Evolutionary conservation across 331 rosid species (phyloP).

Genomic region (Stylosanthes scabra): DNA sequence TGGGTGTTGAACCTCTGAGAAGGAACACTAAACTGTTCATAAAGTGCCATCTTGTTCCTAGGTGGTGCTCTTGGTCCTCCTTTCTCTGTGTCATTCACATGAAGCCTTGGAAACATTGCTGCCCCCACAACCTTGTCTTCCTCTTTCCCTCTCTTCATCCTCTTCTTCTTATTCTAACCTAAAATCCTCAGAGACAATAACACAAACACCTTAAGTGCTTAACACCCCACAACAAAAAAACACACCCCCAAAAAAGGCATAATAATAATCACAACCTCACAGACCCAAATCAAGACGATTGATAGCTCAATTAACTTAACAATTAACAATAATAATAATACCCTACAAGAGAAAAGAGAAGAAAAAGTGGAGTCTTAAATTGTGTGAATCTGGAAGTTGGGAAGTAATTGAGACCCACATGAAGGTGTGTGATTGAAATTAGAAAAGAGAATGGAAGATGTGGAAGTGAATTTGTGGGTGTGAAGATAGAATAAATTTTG

Average conservation of each 20-base stretch:
- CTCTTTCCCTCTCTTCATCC: slow-evolving; percentile 74
- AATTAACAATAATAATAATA: too few species aligned
- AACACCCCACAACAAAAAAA: too few species aligned
- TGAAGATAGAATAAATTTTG: background rate
- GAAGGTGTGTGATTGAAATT: background rate
- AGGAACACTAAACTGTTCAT: slow-evolving; percentile 79
- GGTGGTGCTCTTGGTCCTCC: slow-evolving; percentile 97
- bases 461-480: background rate
- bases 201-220: too few species aligned
- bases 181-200: too few species aligned
- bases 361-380: background rate
- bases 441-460: background rate
- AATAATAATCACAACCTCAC: background rate
- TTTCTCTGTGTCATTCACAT: slow-evolving; percentile 77
- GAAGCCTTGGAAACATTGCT: slow-evolving; percentile 85
- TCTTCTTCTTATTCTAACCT: background rate
- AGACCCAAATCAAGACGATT: background rate
- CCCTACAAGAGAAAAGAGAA: background rate
- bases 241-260: background rate
- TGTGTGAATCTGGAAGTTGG: background rate
- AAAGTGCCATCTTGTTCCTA: slow-evolving; percentile 94
- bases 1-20: slow-evolving; percentile 57
- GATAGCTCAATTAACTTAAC: too few species aligned
- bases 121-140: slow-evolving; percentile 67
- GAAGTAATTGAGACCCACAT: background rate